Base-by-base conservation (phyloP, 2,329 filamentous ascomycete genomes). In the Immersiporthe knoxdaviesiana region DNA sequence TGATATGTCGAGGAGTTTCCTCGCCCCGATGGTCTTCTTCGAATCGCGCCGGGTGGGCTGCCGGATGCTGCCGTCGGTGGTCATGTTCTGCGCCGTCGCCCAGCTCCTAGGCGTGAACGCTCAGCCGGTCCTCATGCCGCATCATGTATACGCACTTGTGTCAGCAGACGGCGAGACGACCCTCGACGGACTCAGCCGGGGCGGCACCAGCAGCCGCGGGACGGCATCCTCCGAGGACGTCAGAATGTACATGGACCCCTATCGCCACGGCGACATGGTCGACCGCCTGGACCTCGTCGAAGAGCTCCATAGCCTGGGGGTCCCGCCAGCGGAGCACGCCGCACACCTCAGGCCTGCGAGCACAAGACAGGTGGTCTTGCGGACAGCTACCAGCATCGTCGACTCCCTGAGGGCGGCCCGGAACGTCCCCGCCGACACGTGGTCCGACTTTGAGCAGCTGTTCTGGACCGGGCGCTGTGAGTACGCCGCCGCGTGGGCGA, bases 71-170 rank as follows among this genome's bases (percentile, higher is more conserved):
- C 86, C 91, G 69, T 89, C 87, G 1, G 87, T 87, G 21, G 85
- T 84, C n/a, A 89, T 91, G 70, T 92, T 87, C 78, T 91, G 89
- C 76, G 85, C 85, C 44, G 78, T 91, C 21, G 88, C 88, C 1
- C 80, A 81, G 58, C 81, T 84, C 21, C 77, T 91, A 12, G 86
- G 85, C 11, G 78, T 92, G 32, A 81, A 87, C 72, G 89, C 90
- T 2, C 82, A 82, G n/a, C 88, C 88, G 14, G 91, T 88, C 71
- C 88, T 87, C 63, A 90, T 88, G 73, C 88, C 89, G 10, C 86
- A 86, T 72, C 90, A 91, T 75, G 88, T 91, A 44, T 85, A 90
- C 74, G 88, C 86, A 47, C 84, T 91, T n/a, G 82, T 92, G 27
- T 79, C 67, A 6, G 66, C 72, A 72, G 66, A 69, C 56, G 32